Conservation (phyloP, 352 stramenopile species). For the Thalassiosira oceanica region DNA sequence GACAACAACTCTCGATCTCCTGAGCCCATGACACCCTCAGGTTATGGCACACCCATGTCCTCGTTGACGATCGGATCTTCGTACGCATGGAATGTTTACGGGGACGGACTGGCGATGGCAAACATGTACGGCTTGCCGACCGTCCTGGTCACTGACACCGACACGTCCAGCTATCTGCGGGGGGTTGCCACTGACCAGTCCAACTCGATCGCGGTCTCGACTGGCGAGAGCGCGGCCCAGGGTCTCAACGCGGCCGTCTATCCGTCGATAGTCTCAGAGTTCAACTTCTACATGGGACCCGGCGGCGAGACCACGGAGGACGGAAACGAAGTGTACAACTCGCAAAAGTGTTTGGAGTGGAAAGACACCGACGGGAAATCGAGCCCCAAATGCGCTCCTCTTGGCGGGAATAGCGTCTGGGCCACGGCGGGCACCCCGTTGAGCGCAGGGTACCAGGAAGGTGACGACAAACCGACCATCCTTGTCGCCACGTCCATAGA, state of each 20-base stretch:
- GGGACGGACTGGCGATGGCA: conserved; percentile 48
- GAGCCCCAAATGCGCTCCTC: conserved; percentile 69
- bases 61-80: conserved; percentile 46
- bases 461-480: conserved; percentile 37
- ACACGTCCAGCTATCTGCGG: conserved; percentile 47
- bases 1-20: conserved; percentile 38
- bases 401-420: conserved; percentile 73
- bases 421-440: conserved; percentile 53
- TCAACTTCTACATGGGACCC: conserved; percentile 82
- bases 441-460: not conserved
- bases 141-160: conserved; percentile 48
- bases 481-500: conserved; percentile 66
- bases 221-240: not conserved
- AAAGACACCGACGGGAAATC: conserved; percentile 60
- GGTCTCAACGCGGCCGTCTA: conserved; percentile 9
- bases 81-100: conserved; percentile 66
- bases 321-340: conserved; percentile 19
- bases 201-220: not conserved
- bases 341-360: conserved; percentile 64
- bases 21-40: conserved; percentile 51
- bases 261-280: conserved; percentile 57
- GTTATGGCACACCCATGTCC: conserved; percentile 56
- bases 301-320: conserved; percentile 1
- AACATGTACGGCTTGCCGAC: conserved; percentile 72
- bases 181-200: conserved; percentile 19